phyloP scores from a whole-genome alignment of 2,329 filamentous ascomycete genomes.

The Neoascochyta sp. region DNA sequence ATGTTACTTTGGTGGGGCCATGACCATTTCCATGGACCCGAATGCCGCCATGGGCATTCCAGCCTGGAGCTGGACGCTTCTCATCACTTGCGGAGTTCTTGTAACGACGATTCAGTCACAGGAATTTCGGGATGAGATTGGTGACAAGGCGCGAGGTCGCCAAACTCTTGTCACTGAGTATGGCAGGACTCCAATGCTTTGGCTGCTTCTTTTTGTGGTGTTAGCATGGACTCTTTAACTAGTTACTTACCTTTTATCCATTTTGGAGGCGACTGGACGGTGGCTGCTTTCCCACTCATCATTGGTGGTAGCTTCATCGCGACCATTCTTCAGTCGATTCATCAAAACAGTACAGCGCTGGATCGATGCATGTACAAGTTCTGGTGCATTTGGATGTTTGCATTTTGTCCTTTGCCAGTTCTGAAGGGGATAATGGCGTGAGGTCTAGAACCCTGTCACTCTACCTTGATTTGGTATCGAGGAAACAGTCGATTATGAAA shows the following conservation, averaged over 20 bases:
- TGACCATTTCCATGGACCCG: conserved; percentile 20
- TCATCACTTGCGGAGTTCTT: conserved; percentile 21
- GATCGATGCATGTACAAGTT: conserved; percentile 14
- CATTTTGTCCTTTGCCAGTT: conserved; percentile 12
- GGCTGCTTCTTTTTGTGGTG: conserved; percentile 11
- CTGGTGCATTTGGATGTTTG: conserved; percentile 16
- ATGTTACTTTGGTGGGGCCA: conserved; percentile 26
- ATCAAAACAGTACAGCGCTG: neutral
- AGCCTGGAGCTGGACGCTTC: conserved; percentile 31
- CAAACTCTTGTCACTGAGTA: conserved; percentile 80
- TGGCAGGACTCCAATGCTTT: conserved; percentile 33
- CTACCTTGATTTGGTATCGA: no score
- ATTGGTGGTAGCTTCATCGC: conserved; percentile 7
- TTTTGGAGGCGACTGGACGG: conserved; percentile 5
- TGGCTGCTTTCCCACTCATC: conserved; percentile 3
- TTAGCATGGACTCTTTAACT: conserved; percentile 10
- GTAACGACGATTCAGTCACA: conserved; percentile 40
- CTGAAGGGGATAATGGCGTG: no score
- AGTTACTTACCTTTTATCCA: conserved; percentile 8
- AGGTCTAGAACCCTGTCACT: no score
- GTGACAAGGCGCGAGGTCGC: conserved; percentile 66
- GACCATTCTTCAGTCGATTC: conserved; percentile 1
- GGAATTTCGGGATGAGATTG: conserved; percentile 37
- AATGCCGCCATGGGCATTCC: conserved; percentile 4
- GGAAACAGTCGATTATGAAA: no score